Conservation (phyloP, 768 basidiomycete species). For the Boletus sp. region DNA sequence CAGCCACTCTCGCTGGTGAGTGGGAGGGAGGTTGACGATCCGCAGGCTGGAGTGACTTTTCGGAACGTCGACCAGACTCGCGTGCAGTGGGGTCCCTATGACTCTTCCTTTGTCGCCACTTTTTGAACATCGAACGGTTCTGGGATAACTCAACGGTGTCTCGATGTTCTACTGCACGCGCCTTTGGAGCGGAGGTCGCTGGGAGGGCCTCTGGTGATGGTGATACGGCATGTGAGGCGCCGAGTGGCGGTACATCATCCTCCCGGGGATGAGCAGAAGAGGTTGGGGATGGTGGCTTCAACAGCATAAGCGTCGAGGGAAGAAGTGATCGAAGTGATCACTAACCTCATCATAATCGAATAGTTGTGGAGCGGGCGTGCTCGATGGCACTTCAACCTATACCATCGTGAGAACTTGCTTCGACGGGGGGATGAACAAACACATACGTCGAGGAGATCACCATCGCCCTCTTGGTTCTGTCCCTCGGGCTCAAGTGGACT, state of each 20-base stretch:
- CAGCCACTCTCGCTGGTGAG: neutral
- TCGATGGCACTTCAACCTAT: neutral
- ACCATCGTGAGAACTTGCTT: neutral
- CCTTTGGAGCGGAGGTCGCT: neutral
- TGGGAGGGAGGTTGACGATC: neutral
- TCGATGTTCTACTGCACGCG: no score
- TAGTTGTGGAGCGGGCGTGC: neutral
- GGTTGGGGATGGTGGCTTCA: neutral
- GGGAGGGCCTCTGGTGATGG: no score
- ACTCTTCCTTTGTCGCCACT: neutral
- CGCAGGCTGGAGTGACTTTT: neutral
- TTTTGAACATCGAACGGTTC: neutral
- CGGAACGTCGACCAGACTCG: neutral
- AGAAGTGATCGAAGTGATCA: neutral
- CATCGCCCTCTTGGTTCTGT: neutral
- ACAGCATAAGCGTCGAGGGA: neutral
- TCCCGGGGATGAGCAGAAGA: neutral
- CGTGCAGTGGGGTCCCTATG: neutral
- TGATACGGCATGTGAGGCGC: no score
- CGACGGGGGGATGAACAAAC: neutral
- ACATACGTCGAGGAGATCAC: neutral
- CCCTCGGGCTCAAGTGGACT: neutral
- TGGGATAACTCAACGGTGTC: neutral
- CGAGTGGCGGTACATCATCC: neutral
- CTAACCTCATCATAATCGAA: neutral